These are phyloP conservation scores for Malus hybrid DNA, from an alignment of 331 rosid genomes.

Conservation along the genomic window DNA sequence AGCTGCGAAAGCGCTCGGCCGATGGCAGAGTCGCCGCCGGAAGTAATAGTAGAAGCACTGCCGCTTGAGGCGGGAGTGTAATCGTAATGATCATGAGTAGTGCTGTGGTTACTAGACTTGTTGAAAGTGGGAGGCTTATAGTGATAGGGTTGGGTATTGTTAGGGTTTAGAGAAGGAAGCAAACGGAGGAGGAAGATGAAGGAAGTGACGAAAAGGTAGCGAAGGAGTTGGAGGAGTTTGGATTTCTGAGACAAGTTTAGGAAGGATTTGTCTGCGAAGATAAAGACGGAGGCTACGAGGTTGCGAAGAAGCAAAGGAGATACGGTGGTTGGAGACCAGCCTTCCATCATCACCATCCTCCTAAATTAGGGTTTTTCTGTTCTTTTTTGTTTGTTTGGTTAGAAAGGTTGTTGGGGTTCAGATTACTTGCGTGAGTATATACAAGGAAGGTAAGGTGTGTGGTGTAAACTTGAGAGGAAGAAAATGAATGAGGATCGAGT, in stretches of 20 bases:
- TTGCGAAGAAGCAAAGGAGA: conserved; percentile 40
- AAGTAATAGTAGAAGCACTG: not conserved
- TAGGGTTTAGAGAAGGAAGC: conserved; percentile 24
- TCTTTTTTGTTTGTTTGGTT: not conserved
- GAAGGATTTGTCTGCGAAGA: conserved; percentile 30
- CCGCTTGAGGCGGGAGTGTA: not conserved
- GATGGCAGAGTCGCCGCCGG: conserved; percentile 31
- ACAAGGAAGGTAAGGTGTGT: not conserved
- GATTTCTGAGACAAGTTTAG: conserved; percentile 15
- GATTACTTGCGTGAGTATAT: not conserved
- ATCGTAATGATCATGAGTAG: not conserved
- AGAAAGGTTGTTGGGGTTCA: not conserved
- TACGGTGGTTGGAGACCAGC: not conserved
- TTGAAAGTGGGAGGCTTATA: not conserved
- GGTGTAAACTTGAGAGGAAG: not conserved
- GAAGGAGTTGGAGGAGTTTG: conserved; percentile 44
- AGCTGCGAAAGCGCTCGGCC: conserved; percentile 75
- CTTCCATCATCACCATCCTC: conserved; percentile 16
- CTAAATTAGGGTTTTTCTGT: not conserved
- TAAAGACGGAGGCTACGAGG: conserved; percentile 26
- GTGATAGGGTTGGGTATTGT: not conserved
- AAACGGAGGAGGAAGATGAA: conserved; percentile 46
- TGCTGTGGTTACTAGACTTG: not conserved
- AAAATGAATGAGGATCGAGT: not conserved
- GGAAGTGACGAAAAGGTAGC: conserved; percentile 25